These are phyloP conservation scores for Aspergillus pseudotamarii DNA, from an alignment of 2,329 filamentous ascomycete species.

Conservation along the genomic window DNA sequence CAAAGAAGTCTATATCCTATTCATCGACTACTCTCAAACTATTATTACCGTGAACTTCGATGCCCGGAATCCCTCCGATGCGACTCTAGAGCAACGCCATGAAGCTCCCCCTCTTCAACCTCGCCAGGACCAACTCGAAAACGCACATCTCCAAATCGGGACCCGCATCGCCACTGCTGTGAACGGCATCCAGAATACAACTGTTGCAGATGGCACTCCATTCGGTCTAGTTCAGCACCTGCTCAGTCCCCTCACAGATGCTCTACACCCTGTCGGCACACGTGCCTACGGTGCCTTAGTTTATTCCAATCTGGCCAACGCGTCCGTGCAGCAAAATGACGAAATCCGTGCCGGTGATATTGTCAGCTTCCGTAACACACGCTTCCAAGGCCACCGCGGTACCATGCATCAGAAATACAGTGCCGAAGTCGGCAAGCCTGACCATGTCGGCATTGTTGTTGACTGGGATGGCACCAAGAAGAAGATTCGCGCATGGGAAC, in stretches of 20 bases:
- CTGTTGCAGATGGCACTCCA: conserved; percentile 83
- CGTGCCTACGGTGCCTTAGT: conserved; percentile 89
- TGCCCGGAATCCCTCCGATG: conserved; percentile 70
- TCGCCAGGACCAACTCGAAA: conserved; percentile 91
- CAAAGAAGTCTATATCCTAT: conserved; percentile 84
- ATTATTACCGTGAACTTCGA: conserved; percentile 81
- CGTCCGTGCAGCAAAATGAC: conserved; percentile 84
- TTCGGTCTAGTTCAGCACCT: conserved; percentile 77
- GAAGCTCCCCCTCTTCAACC: conserved; percentile 78
- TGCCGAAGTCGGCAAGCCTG: conserved; percentile 80
- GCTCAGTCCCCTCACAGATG: conserved; percentile 71
- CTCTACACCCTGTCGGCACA: conserved; percentile 80
- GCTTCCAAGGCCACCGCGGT: conserved; percentile 93
- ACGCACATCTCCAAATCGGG: conserved; percentile 79
- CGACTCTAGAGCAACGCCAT: conserved; percentile 80
- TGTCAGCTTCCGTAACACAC: conserved; percentile 86
- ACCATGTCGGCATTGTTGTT: conserved; percentile 86
- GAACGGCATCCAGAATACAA: conserved; percentile 71
- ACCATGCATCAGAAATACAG: conserved; percentile 94
- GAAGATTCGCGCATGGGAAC: conserved; percentile 94
- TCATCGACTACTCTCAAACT: conserved; percentile 95
- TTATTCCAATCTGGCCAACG: conserved; percentile 93
- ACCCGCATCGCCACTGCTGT: conserved; percentile 73
- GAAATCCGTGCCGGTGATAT: conserved; percentile 94
- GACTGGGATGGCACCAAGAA: conserved; percentile 99